phyloP scores from a whole-genome alignment of 176 grass and related monocot genomes.

The Oryza longistaminata region DNA sequence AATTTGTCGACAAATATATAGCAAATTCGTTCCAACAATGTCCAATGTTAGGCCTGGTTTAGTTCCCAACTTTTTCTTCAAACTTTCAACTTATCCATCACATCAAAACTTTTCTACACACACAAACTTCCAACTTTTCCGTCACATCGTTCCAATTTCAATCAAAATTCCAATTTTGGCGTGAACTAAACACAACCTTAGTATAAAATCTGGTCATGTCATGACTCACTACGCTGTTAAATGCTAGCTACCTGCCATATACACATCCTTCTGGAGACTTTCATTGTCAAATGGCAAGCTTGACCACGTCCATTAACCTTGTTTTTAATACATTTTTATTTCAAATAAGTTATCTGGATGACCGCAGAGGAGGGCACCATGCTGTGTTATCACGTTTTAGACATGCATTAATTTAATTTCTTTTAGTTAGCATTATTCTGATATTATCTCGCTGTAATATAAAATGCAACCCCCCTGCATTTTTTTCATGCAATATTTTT shows the following conservation, averaged over 20 bases:
- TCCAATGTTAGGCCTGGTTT: no score
- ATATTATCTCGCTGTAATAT: not conserved
- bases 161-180: no score
- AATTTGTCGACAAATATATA: no score
- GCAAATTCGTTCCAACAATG: no score
- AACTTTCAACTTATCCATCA: no score
- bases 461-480: not conserved
- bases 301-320: not conserved
- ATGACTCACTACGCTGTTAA: not conserved
- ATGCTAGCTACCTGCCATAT: not conserved
- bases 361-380: no score
- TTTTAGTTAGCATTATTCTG: not conserved
- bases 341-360: not conserved
- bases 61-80: no score
- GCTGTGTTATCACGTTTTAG: not conserved
- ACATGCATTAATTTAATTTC: not conserved
- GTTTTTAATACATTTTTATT: not conserved
- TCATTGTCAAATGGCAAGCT: not conserved
- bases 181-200: no score
- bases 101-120: no score
- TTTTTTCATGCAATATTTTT: constrained; percentile 39
- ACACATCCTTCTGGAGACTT: not conserved
- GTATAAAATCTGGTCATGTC: not conserved
- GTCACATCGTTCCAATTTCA: no score
- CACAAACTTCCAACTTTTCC: no score